A percentile compares a stretch with the other conserved stretches of the same genome.
phyloP scores from a whole-genome alignment of 345 rosid genomes.

The Theobroma cacao region DNA sequence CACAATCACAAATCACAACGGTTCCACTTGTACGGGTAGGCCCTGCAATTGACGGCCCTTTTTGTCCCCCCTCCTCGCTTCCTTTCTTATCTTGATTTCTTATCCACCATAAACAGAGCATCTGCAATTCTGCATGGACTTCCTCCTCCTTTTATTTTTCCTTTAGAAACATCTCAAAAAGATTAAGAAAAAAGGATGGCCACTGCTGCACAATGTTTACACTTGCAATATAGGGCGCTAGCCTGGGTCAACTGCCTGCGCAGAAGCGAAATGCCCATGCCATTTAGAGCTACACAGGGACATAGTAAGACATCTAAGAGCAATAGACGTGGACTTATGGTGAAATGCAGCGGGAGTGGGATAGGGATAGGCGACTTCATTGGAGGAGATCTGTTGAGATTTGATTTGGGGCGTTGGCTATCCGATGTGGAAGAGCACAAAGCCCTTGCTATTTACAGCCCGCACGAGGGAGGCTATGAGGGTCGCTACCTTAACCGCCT shows the following conservation, averaged over 20 bases:
- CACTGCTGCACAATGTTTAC: constrained; percentile 42
- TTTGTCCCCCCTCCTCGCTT: background rate
- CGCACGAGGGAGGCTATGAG: constrained; percentile 95
- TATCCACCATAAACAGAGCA: constrained; percentile 28
- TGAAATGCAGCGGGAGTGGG: constrained; percentile 31
- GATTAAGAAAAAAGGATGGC: constrained; percentile 15
- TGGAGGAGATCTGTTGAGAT: constrained; percentile 74
- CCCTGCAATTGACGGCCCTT: background rate
- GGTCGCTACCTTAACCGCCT: constrained; percentile 83
- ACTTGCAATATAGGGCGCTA: constrained; percentile 33
- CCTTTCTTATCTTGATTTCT: constrained; percentile 30
- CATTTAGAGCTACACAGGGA: background rate
- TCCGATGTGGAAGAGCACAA: constrained; percentile 85
- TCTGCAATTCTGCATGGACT: background rate
- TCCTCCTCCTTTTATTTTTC: background rate
- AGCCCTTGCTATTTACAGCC: constrained; percentile 80
- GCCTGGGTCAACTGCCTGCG: constrained; percentile 1
- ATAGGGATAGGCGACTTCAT: constrained; percentile 62
- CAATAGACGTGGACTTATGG: constrained; percentile 11
- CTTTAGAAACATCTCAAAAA: background rate
- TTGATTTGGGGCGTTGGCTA: constrained; percentile 74
- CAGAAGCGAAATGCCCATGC: background rate
- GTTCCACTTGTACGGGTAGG: background rate
- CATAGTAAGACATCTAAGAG: background rate
- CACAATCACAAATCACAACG: background rate